A percentile compares a stretch with the other conserved stretches of the same genome.
Conservation (phyloP, 2,329 filamentous ascomycete species). For the Pyrenophora graminea region DNA sequence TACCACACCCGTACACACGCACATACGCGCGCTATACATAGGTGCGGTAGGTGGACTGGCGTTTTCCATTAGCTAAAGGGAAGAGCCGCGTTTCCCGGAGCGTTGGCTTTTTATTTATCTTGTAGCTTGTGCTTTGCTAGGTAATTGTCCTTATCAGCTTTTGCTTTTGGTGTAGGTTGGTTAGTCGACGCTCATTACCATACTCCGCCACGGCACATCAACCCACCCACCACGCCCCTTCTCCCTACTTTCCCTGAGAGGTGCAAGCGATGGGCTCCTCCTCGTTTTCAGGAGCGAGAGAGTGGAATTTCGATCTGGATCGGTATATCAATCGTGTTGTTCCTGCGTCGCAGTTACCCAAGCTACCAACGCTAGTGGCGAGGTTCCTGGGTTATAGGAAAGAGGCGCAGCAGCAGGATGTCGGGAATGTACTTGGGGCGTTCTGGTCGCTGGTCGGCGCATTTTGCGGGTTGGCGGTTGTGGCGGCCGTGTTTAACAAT, state of each 20-base stretch:
- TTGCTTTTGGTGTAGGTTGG: too few species aligned
- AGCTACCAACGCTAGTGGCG: slow-evolving; percentile 67
- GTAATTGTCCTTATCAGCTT: too few species aligned
- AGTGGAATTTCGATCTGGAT: slow-evolving; percentile 73
- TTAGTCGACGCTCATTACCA: too few species aligned
- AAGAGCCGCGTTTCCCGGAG: too few species aligned
- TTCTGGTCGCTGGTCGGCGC: slow-evolving; percentile 51
- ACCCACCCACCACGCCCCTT: too few species aligned
- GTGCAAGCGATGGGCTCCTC: not conserved
- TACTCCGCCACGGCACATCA: too few species aligned
- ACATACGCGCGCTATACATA: too few species aligned
- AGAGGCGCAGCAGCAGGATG: slow-evolving; percentile 41
- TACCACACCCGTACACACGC: too few species aligned
- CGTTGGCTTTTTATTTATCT: too few species aligned
- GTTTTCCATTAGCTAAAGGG: too few species aligned
- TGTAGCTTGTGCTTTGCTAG: too few species aligned
- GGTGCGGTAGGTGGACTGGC: too few species aligned
- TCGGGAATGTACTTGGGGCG: slow-evolving; percentile 49
- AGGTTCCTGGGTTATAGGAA: slow-evolving; percentile 63
- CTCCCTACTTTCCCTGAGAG: slow-evolving; percentile 9
- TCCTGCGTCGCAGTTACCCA: slow-evolving; percentile 66
- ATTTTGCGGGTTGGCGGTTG: slow-evolving; percentile 50
- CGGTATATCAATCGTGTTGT: slow-evolving; percentile 71
- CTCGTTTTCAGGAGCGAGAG: slow-evolving; percentile 14
- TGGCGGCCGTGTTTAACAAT: slow-evolving; percentile 50